phyloP scores from a whole-genome alignment of 2,329 filamentous ascomycete species.

The Fusarium keratoplasticum region DNA sequence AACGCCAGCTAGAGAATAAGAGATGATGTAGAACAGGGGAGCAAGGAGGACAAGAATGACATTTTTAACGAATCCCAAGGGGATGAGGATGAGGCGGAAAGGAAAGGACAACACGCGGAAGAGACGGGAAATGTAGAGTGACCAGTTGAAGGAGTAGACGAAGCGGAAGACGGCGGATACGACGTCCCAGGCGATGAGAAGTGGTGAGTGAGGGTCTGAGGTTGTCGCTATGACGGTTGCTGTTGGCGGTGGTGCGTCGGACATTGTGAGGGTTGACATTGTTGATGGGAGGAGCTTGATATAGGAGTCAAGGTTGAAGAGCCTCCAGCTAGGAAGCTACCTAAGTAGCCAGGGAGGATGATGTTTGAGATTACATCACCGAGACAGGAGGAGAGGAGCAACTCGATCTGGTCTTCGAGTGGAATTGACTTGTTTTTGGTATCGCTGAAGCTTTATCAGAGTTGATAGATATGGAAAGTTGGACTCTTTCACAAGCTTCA shows the following conservation, averaged over 20 bases:
- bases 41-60: constrained; percentile 50
- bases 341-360: constrained; percentile 7
- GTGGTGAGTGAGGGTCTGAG: constrained; percentile 18
- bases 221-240: constrained; percentile 23
- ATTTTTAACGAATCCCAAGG: constrained; percentile 43
- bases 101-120: constrained; percentile 45
- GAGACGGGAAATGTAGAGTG: constrained; percentile 38
- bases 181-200: constrained; percentile 41
- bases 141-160: constrained; percentile 46
- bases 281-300: background rate
- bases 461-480: background rate
- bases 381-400: background rate
- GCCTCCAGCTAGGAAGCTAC: background rate
- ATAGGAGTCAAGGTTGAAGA: constrained; percentile 1
- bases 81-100: constrained; percentile 46
- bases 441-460: background rate
- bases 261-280: constrained; percentile 22
- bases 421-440: background rate
- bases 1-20: constrained; percentile 41
- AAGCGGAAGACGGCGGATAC: constrained; percentile 42
- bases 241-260: constrained; percentile 22
- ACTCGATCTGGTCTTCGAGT: background rate
- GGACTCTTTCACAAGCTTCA: background rate
- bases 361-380: constrained; percentile 34
- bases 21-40: constrained; percentile 51